A percentile compares a stretch with the other conserved stretches of the same genome.
These are phyloP conservation scores for Backusella liffmaniae DNA, from an alignment of 192 early-diverging fungal genomes.

Conservation along the genomic window DNA sequence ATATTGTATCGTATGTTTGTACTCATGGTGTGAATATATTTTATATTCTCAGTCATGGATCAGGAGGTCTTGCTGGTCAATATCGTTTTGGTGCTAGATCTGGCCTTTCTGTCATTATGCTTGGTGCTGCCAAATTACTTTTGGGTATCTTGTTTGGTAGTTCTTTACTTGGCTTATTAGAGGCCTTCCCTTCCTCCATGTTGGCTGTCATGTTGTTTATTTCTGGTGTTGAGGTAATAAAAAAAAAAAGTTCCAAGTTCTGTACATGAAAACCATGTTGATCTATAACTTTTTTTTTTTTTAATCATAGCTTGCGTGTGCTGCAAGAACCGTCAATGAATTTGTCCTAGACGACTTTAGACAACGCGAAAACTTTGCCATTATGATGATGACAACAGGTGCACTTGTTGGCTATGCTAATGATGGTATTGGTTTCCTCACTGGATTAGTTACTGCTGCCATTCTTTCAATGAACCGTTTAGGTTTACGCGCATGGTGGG, in stretches of 20 bases:
- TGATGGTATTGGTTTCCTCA: conserved; percentile 79
- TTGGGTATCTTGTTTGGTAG: conserved; percentile 82
- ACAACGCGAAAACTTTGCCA: conserved; percentile 58
- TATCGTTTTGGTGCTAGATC: conserved; percentile 91
- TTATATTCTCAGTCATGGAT: conserved; percentile 52
- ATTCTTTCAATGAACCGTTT: conserved; percentile 28
- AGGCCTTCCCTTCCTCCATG: conserved; percentile 71
- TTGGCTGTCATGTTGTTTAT: conserved; percentile 88
- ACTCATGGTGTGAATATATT: not conserved
- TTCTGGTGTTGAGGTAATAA: conserved; percentile 74
- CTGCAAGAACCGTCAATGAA: conserved; percentile 39
- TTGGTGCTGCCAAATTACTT: conserved; percentile 77
- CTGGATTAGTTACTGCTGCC: conserved; percentile 52
- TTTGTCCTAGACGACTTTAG: conserved; percentile 41
- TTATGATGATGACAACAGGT: conserved; percentile 71
- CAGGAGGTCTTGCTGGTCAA: conserved; percentile 92
- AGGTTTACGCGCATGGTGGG: conserved; percentile 21
- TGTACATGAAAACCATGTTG: no score
- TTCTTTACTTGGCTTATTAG: conserved; percentile 70
- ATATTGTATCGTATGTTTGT: not conserved
- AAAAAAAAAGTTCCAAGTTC: not conserved
- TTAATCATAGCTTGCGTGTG: conserved; percentile 25
- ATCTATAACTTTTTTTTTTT: no score
- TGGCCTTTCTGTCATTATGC: conserved; percentile 72
- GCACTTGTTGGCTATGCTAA: conserved; percentile 74